Evolutionary conservation across 345 rosid genomes (phyloP), one percentile per base, ranked within the genome.

Genomic region (Rubroshorea leprosula): DNA sequence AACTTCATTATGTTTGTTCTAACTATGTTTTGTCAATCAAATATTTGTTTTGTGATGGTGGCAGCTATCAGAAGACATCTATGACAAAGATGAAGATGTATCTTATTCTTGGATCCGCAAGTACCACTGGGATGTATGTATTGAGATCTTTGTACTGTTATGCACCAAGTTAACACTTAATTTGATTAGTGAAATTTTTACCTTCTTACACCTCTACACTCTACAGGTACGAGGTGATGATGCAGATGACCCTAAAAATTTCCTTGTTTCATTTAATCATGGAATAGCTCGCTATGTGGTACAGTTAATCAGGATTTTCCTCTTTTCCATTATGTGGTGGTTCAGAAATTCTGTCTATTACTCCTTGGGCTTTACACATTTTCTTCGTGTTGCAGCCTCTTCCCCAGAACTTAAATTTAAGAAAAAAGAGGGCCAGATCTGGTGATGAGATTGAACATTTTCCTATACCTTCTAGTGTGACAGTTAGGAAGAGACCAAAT

Each of bases 101-200:
- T 76, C 79, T 7, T 93, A 87, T 72, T 72, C 89, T 50, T 93
- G 99, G 99, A 65, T 90, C 66, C 85, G 99, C 2, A 96, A 87
- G 69, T 93, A 93, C 77, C 58, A 80, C 35, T 93, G 99, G 99
- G 85, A 87, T 79, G 99, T 93, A 85, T 43, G 99, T 85, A 49
- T 48, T 35, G 4, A 9, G 12, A 48, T 27, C 58, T 68, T 48
- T 39, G 38, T 10, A 18, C 24, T 4, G 15, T 43, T 55, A 20
- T n/a, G 3, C 55, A n/a, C 16, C 24, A 52, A 58, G 49, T 20
- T 44, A 38, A 14, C 6, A 23, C 67, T n/a, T n/a, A n/a, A n/a
- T n/a, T 13, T 49, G 43, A 27, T 70, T 45, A 47, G 47, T 44
- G 18, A 38, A 5, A 31, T 61, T 38, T 63, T 47, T 53, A 3